A percentile compares a stretch with the other conserved stretches of the same genome.
Evolutionary conservation across 306 rosid genomes (phyloP).

Genomic region (Neltuma alba): DNA sequence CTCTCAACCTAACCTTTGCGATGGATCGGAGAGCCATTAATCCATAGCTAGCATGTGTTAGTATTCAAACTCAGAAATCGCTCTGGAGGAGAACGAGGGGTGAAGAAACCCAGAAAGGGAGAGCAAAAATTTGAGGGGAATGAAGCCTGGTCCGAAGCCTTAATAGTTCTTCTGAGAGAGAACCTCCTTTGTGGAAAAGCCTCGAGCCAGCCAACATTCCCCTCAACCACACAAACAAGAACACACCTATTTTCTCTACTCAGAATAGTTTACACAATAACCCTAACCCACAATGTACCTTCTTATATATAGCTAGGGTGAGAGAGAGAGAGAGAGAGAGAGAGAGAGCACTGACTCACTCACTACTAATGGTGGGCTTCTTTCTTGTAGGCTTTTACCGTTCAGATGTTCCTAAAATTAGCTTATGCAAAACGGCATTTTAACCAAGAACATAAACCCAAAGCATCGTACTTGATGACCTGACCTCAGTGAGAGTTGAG

Average conservation of each 20-base stretch:
- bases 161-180: slow-evolving; percentile 36
- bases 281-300: slow-evolving; percentile 49
- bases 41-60: background rate
- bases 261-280: slow-evolving; percentile 34
- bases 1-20: slow-evolving; percentile 74
- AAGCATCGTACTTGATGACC: background rate
- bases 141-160: slow-evolving; percentile 95
- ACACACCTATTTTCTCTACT: background rate
- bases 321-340: background rate
- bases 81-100: background rate
- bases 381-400: slow-evolving; percentile 9
- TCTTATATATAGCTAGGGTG: slow-evolving; percentile 40
- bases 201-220: slow-evolving; percentile 98
- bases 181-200: slow-evolving; percentile 48
- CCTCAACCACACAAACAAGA: slow-evolving; percentile 42
- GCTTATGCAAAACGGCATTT: slow-evolving; percentile 52
- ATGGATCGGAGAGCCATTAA: background rate
- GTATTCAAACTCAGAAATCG: background rate
- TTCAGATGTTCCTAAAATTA: slow-evolving; percentile 50
- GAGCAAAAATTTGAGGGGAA: slow-evolving; percentile 59
- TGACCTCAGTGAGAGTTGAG: background rate
- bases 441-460: slow-evolving; percentile 25
- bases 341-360: slow-evolving; percentile 43
- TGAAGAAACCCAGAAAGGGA: background rate
- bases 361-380: slow-evolving; percentile 37